Conservation (phyloP, 305 asterid species). For the Fraxinus nigra region DNA sequence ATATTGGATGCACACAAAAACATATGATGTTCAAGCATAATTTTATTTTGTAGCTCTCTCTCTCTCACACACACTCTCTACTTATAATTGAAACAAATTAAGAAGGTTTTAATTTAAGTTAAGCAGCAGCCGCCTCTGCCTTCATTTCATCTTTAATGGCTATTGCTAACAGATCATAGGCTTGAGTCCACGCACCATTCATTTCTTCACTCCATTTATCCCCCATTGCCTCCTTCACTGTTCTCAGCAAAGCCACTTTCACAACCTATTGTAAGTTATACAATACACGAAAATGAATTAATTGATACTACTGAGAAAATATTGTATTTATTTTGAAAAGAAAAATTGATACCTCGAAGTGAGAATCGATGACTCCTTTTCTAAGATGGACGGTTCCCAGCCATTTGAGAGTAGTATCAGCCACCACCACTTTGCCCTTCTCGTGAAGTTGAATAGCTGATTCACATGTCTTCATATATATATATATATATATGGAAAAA, state of each 20-base stretch:
- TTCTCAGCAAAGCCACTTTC: slow-evolving; percentile 54
- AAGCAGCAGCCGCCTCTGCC: slow-evolving; percentile 22
- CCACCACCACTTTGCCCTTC: slow-evolving; percentile 56
- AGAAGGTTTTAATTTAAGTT: not conserved
- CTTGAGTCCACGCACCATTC: slow-evolving; percentile 53
- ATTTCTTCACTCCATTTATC: slow-evolving; percentile 53
- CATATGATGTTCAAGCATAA: not conserved
- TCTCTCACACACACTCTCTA: not conserved
- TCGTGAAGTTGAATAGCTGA: slow-evolving; percentile 44
- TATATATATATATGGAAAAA: too few relatives aligned
- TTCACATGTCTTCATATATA: too few relatives aligned
- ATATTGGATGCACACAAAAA: not conserved
- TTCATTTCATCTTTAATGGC: slow-evolving; percentile 53
- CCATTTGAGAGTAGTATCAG: slow-evolving; percentile 53
- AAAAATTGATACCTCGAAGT: slow-evolving; percentile 39
- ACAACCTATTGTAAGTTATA: slow-evolving; percentile 25
- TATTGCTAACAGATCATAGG: slow-evolving; percentile 58
- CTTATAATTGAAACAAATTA: not conserved
- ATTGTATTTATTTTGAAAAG: not conserved
- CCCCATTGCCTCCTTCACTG: slow-evolving; percentile 53
- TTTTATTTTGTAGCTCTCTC: not conserved
- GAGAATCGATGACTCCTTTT: slow-evolving; percentile 56
- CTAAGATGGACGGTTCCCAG: slow-evolving; percentile 60
- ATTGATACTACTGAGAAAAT: not conserved
- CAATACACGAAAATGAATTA: not conserved